These are phyloP conservation scores for Xylaria flabelliformis DNA, from an alignment of 495 filamentous ascomycete genomes.

Conservation along the genomic window DNA sequence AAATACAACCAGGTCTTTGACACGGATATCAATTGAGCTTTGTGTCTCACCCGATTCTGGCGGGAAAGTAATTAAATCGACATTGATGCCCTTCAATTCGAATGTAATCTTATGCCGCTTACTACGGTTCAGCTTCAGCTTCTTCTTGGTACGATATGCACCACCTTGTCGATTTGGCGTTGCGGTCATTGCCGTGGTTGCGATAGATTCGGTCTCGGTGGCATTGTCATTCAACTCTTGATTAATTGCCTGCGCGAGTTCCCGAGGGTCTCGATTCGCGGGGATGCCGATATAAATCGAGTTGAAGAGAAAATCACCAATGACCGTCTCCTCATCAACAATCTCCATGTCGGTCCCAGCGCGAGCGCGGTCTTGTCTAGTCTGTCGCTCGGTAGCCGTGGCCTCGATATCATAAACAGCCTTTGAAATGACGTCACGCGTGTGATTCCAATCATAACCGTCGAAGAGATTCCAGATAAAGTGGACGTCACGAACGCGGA, in stretches of 20 bases:
- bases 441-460: slow-evolving; percentile 94
- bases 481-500: slow-evolving; percentile 84
- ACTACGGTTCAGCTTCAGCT: slow-evolving; percentile 79
- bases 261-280: slow-evolving; percentile 79
- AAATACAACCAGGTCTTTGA: slow-evolving; percentile 86
- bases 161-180: slow-evolving; percentile 61
- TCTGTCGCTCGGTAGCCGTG: slow-evolving; percentile 75
- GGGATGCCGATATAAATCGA: slow-evolving; percentile 97
- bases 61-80: slow-evolving; percentile 84
- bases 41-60: slow-evolving; percentile 78
- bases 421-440: slow-evolving; percentile 82
- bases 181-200: slow-evolving; percentile 70
- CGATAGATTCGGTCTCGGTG: slow-evolving; percentile 88
- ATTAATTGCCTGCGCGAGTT: slow-evolving; percentile 84
- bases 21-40: slow-evolving; percentile 81
- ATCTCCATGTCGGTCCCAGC: slow-evolving; percentile 60
- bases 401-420: slow-evolving; percentile 86
- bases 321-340: slow-evolving; percentile 83
- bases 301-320: slow-evolving; percentile 96
- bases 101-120: slow-evolving; percentile 95
- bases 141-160: slow-evolving; percentile 57
- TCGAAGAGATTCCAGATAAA: slow-evolving; percentile 98
- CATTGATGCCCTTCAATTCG: slow-evolving; percentile 84
- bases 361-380: slow-evolving; percentile 47
- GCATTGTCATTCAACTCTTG: slow-evolving; percentile 82